These are phyloP conservation scores for Monosporascus sp. DNA, from an alignment of 2,329 filamentous ascomycete species.

Conservation along the genomic window DNA sequence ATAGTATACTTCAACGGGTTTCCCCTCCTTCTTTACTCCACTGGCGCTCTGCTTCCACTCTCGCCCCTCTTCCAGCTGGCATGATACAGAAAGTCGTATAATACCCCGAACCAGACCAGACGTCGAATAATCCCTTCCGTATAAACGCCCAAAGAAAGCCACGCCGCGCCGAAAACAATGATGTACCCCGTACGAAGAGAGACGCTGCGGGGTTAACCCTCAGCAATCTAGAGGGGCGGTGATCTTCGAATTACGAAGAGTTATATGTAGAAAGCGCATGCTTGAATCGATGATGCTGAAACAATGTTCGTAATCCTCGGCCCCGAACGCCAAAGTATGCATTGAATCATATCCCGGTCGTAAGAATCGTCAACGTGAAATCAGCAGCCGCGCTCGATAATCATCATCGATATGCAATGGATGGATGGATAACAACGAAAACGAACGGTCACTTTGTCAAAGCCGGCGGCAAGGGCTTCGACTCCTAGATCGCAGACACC, in stretches of 20 bases:
- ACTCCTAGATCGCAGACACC: slow-evolving; percentile 42
- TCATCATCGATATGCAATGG: slow-evolving; percentile 18
- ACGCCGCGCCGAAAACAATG: too few species aligned
- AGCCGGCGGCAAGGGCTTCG: slow-evolving; percentile 9
- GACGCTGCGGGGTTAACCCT: too few species aligned
- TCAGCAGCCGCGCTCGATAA: slow-evolving; percentile 13
- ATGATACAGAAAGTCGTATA: too few species aligned
- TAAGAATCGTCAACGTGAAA: slow-evolving; percentile 40
- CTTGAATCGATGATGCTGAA: slow-evolving; percentile 3
- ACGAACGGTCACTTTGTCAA: slow-evolving; percentile 13
- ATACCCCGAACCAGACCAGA: too few species aligned
- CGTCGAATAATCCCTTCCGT: too few species aligned
- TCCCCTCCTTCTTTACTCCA: slow-evolving; percentile 9
- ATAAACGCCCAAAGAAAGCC: too few species aligned
- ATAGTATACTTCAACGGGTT: slow-evolving; percentile 9
- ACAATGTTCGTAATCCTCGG: slow-evolving; percentile 1
- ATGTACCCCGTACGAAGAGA: too few species aligned
- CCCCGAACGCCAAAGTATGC: slow-evolving; percentile 39
- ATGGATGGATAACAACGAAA: slow-evolving; percentile 11
- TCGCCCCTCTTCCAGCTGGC: slow-evolving; percentile 5
- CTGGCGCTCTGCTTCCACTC: slow-evolving; percentile 3
- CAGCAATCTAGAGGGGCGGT: too few species aligned
- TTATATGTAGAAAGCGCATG: too few species aligned
- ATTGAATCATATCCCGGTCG: slow-evolving; percentile 36
- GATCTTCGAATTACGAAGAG: too few species aligned